Conservation (phyloP, 345 rosid genomes). For the Kernera saxatilis region DNA sequence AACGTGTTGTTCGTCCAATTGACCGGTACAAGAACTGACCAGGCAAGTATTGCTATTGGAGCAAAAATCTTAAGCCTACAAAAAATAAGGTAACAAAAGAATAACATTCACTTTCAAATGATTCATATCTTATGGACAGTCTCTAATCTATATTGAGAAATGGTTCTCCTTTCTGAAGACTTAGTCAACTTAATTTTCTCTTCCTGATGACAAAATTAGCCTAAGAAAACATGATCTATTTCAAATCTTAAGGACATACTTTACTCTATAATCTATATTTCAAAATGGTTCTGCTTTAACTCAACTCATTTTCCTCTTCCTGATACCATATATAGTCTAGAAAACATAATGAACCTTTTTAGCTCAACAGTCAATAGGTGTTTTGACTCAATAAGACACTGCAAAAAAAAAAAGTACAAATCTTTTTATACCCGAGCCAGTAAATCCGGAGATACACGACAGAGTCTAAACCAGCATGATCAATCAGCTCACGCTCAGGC, state of each 20-base stretch:
- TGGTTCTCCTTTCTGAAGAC: not conserved
- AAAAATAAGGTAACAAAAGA: not conserved
- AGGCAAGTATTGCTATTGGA: constrained; percentile 70
- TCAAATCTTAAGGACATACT: not conserved
- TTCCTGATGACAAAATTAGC: not conserved
- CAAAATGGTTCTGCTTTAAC: not conserved
- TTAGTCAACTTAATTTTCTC: not conserved
- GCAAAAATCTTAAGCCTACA: constrained; percentile 83
- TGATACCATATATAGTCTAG: not conserved
- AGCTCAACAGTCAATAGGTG: not conserved
- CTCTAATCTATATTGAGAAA: not conserved
- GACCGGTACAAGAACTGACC: constrained; percentile 78
- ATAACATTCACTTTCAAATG: not conserved
- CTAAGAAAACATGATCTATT: not conserved
- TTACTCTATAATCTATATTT: not conserved
- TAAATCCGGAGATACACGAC: constrained; percentile 89
- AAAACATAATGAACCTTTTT: not conserved
- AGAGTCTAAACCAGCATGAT: constrained; percentile 96
- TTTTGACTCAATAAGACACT: not conserved
- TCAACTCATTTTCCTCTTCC: not conserved
- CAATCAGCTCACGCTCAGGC: constrained; percentile 96
- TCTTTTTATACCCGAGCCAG: constrained; percentile 61
- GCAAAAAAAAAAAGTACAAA: not conserved
- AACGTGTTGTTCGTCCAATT: constrained; percentile 57
- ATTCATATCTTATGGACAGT: not conserved